A percentile compares a stretch with the other conserved stretches of the same genome.
phyloP scores from a whole-genome alignment of 192 early-diverging fungal species.

The Rhizophagus sp. region DNA sequence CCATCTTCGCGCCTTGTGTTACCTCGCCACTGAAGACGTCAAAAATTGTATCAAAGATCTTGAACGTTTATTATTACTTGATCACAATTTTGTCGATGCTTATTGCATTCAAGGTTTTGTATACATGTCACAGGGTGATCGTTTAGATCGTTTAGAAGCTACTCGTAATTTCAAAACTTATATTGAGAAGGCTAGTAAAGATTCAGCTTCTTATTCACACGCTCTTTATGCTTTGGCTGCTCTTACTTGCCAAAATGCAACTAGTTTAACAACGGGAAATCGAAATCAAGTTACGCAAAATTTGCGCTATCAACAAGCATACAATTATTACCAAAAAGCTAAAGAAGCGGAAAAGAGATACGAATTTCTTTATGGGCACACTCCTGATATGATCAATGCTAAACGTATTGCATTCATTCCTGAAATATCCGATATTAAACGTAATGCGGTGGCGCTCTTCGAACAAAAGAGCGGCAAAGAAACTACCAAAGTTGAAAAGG shows the following conservation, averaged over 20 bases:
- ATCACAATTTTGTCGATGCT: conserved; percentile 36
- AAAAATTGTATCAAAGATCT: conserved; percentile 42
- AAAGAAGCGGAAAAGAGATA: conserved; percentile 55
- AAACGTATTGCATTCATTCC: conserved; percentile 36
- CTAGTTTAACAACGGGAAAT: conserved; percentile 40
- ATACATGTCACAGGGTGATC: conserved; percentile 41
- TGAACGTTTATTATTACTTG: conserved; percentile 24
- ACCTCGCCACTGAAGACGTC: conserved; percentile 46
- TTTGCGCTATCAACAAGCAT: conserved; percentile 41
- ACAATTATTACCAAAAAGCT: conserved; percentile 51
- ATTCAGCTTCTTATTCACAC: conserved; percentile 52
- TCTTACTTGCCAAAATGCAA: conserved; percentile 40
- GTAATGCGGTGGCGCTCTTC: conserved; percentile 43
- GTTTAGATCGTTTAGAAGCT: conserved; percentile 46
- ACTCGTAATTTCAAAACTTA: conserved; percentile 53
- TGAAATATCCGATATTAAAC: conserved; percentile 55
- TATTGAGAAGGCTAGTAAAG: conserved; percentile 50
- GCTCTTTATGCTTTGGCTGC: conserved; percentile 52
- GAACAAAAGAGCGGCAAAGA: conserved; percentile 21
- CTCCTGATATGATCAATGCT: conserved; percentile 40
- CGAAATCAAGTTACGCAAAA: conserved; percentile 44
- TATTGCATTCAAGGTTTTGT: conserved; percentile 40
- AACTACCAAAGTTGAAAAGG: conserved; percentile 10
- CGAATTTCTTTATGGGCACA: conserved; percentile 52
- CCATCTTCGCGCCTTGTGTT: conserved; percentile 57